Base-by-base conservation (phyloP, 495 filamentous ascomycete species). In the Tuber calosporum region DNA sequence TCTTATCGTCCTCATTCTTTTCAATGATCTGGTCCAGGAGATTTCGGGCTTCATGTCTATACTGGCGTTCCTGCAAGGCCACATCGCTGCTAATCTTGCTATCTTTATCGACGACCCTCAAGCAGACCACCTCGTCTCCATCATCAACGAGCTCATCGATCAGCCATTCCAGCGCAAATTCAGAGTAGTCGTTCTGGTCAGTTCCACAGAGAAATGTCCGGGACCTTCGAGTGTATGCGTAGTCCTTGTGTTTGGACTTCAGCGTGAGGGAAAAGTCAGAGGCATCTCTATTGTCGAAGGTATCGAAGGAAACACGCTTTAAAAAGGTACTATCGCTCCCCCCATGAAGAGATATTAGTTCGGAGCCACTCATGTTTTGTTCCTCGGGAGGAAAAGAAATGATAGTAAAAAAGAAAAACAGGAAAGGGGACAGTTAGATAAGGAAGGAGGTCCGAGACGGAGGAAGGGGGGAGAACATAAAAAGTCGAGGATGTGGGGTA, bases 141-240 rank as follows among this genome's bases (percentile, higher is more conserved):
- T 98, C 95, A 79, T 97, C 94, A 34, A 97, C 94, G 75, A 98
- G 85, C 81, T 97, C 93, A 80, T 96, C 93, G 39, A 99, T 87
- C 68, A 97, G 86, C 93, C 94, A 99, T 81, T 96, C 89, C 19
- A 99, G 86, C 13, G 95, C 95, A 84, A 93, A 96, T 68, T 97
- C 93, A 30, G 94, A 97, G 83, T 98, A 98, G 72, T 92, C 89
- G 79, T 98, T 95, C 81, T 96, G 91, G 82, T 99, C 95, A 41
- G 93, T 93, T 1, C 95, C 95, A 70, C 93, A 94, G 78, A 98
- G 88, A 81, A 97, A 97, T 2, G 93, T 97, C 58, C 94, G 88
- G 15, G 93, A 96, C 45, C 93, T 87, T 62, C 92, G 88, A 70
- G 89, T 91, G 75, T 89, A 91, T 76, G 92, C 90, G 82, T 97